Evolutionary conservation across 345 rosid genomes (phyloP).

Genomic region (Brassica cretica): DNA sequence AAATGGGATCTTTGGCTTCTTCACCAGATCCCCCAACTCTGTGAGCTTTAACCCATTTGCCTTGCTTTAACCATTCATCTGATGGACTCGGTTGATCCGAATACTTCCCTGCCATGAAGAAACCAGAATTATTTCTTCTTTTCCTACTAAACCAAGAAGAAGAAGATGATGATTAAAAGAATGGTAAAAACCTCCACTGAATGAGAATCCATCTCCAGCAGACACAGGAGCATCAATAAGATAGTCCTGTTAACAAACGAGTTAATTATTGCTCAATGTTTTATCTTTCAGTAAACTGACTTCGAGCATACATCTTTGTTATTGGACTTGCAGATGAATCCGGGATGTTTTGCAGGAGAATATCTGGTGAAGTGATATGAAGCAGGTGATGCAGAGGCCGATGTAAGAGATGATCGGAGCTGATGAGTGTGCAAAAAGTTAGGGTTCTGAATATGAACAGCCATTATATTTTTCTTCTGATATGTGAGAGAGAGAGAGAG

Average conservation of each 20-base stretch:
- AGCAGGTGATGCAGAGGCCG: slow-evolving; percentile 24
- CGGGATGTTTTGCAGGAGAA: slow-evolving; percentile 35
- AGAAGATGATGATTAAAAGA: background rate
- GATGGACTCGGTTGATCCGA: slow-evolving; percentile 76
- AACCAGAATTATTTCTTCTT: background rate
- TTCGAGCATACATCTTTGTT: slow-evolving; percentile 45
- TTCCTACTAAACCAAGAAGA: background rate
- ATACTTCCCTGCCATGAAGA: slow-evolving; percentile 62
- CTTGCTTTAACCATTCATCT: slow-evolving; percentile 87
- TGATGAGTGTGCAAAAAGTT: slow-evolving; percentile 36
- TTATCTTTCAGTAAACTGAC: background rate
- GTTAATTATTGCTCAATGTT: background rate
- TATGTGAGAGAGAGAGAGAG: slow-evolving; percentile 7
- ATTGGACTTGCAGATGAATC: slow-evolving; percentile 49
- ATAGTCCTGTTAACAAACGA: slow-evolving; percentile 56
- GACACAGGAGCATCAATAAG: slow-evolving; percentile 85
- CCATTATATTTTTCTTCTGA: slow-evolving; percentile 28
- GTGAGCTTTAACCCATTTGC: slow-evolving; percentile 83
- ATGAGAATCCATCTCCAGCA: slow-evolving; percentile 92
- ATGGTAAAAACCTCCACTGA: slow-evolving; percentile 68
- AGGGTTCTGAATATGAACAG: slow-evolving; percentile 37
- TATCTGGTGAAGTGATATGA: slow-evolving; percentile 7
- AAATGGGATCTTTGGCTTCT: slow-evolving; percentile 85
- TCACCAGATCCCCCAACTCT: slow-evolving; percentile 64
- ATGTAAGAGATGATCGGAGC: slow-evolving; percentile 28